Conservation (phyloP, 768 basidiomycete species). For the Phylloporus scabripes region DNA sequence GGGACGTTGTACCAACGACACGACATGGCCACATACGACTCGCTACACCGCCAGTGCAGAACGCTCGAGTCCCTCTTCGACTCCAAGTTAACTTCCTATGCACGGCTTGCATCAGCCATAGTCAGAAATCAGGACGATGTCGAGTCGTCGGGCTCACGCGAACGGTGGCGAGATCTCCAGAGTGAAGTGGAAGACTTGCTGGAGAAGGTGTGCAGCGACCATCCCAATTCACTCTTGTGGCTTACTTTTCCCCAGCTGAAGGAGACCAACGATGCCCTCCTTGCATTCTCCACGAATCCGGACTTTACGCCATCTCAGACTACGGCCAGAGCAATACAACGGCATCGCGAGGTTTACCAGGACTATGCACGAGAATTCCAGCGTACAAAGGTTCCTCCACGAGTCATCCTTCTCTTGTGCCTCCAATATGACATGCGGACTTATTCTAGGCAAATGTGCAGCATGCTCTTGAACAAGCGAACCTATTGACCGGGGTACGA, state of each 20-base stretch:
- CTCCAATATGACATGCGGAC: neutral
- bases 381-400: constrained; percentile 66
- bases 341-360: constrained; percentile 85
- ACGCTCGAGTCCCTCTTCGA: constrained; percentile 93
- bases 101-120: constrained; percentile 71
- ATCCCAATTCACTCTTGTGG: neutral
- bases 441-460: constrained; percentile 64
- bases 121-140: constrained; percentile 51
- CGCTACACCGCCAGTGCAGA: constrained; percentile 85
- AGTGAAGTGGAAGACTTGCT: constrained; percentile 80
- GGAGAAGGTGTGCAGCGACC: constrained; percentile 57
- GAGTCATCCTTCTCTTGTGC: neutral
- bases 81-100: constrained; percentile 84
- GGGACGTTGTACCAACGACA: neutral
- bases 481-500: constrained; percentile 82
- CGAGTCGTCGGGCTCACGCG: constrained; percentile 63
- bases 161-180: constrained; percentile 80
- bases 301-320: constrained; percentile 66
- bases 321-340: constrained; percentile 83
- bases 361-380: constrained; percentile 82
- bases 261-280: constrained; percentile 81
- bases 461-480: constrained; percentile 78
- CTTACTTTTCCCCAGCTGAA: constrained; percentile 46
- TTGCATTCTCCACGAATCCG: constrained; percentile 58
- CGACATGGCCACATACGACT: constrained; percentile 76